Conservation (phyloP, 2,329 filamentous ascomycete species). For the Lecanicillium sp. region DNA sequence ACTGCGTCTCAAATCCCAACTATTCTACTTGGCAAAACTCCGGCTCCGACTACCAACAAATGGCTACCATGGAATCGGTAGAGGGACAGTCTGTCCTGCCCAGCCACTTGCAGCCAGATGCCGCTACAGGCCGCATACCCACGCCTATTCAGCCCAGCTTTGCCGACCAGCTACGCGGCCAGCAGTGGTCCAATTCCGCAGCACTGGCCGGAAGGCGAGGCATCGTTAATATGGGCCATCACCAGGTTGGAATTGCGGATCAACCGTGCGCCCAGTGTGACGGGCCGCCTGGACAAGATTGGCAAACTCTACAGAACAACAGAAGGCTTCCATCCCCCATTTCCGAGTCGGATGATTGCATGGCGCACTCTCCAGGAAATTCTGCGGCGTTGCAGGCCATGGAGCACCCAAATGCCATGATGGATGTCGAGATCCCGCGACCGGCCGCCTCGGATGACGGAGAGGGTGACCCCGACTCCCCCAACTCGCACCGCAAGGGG, state of each 20-base stretch:
- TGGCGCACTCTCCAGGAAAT: slow-evolving; percentile 31
- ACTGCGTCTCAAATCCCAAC: slow-evolving; percentile 18
- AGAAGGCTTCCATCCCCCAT: slow-evolving; percentile 54
- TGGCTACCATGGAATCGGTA: not conserved
- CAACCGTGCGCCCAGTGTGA: slow-evolving; percentile 31
- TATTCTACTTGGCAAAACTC: slow-evolving; percentile 6
- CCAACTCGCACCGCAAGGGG: slow-evolving; percentile 46
- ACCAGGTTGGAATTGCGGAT: slow-evolving; percentile 33
- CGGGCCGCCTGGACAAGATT: slow-evolving; percentile 46
- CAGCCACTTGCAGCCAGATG: slow-evolving; percentile 15
- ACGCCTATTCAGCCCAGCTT: slow-evolving; percentile 56
- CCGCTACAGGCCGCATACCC: slow-evolving; percentile 43
- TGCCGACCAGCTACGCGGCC: slow-evolving; percentile 48
- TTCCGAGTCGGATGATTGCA: slow-evolving; percentile 47
- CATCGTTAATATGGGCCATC: slow-evolving; percentile 33
- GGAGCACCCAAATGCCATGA: slow-evolving; percentile 33
- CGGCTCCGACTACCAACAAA: not conserved
- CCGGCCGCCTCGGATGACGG: slow-evolving; percentile 23
- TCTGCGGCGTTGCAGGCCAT: slow-evolving; percentile 34
- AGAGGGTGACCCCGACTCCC: slow-evolving; percentile 31
- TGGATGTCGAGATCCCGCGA: slow-evolving; percentile 29
- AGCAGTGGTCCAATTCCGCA: slow-evolving; percentile 35
- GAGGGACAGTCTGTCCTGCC: slow-evolving; percentile 14
- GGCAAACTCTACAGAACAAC: slow-evolving; percentile 48
- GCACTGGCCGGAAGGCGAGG: slow-evolving; percentile 28